A percentile compares a stretch with the other conserved stretches of the same genome.
Conservation (phyloP, 2,329 filamentous ascomycete genomes). For the Fusarium continuum region DNA sequence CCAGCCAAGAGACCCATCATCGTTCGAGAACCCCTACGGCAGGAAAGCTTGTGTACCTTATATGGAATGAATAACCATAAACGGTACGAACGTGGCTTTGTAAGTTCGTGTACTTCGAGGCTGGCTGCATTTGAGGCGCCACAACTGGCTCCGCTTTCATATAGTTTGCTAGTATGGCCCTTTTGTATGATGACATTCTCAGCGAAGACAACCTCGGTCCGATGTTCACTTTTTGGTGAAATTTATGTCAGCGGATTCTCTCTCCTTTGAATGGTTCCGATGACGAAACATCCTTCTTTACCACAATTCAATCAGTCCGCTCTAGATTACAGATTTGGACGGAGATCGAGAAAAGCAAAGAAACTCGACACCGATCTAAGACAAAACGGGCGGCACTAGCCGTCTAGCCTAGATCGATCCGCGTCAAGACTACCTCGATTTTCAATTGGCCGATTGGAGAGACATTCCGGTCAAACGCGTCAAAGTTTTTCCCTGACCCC, state of each 20-base stretch:
- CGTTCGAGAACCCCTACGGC: not conserved
- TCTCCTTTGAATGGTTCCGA: too few relatives aligned
- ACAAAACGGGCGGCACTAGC: conserved; percentile 6
- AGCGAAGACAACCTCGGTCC: too few relatives aligned
- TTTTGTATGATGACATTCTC: too few relatives aligned
- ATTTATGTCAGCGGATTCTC: too few relatives aligned
- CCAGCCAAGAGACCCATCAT: not conserved
- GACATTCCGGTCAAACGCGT: conserved; percentile 14
- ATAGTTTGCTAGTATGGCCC: too few relatives aligned
- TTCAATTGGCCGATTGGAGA: not conserved
- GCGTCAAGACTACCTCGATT: not conserved
- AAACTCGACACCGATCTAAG: not conserved
- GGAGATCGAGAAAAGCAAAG: not conserved
- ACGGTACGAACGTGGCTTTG: not conserved
- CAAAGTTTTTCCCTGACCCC: conserved; percentile 34
- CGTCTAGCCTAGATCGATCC: conserved; percentile 1
- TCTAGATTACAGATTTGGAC: too few relatives aligned
- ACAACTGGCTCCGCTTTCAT: not conserved
- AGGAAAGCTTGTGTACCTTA: not conserved
- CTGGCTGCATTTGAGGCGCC: not conserved
- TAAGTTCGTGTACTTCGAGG: not conserved
- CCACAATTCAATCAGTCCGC: too few relatives aligned
- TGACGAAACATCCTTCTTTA: too few relatives aligned
- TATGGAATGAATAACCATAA: not conserved
- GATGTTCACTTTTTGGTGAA: too few relatives aligned